Evolutionary conservation across 495 filamentous ascomycete species (phyloP).

Genomic region (Penicillium verhagenii): DNA sequence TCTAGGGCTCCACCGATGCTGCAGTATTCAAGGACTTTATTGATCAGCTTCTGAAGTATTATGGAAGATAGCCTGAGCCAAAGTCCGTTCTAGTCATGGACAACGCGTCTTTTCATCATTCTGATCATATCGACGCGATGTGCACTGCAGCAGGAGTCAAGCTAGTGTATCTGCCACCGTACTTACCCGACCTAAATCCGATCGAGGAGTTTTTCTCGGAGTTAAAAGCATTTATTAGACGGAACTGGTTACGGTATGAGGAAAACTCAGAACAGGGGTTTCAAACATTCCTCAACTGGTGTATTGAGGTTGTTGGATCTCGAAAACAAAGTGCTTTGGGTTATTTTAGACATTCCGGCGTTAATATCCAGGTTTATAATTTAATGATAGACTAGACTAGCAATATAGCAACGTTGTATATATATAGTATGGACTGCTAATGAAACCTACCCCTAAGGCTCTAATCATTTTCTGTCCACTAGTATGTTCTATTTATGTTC

Average conservation of each 20-base stretch:
- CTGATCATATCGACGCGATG: neutral
- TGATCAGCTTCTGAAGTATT: neutral
- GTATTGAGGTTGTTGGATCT: slow-evolving; percentile 7
- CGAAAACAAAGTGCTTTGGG: slow-evolving; percentile 12
- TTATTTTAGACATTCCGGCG: slow-evolving; percentile 8
- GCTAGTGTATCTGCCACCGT: slow-evolving; percentile 11
- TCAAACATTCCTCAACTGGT: slow-evolving; percentile 5
- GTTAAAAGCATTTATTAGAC: slow-evolving; percentile 12
- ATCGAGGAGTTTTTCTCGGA: slow-evolving; percentile 14
- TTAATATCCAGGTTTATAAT: slow-evolving; percentile 3
- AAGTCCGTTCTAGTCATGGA: neutral
- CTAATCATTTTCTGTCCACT: neutral
- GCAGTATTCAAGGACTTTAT: neutral
- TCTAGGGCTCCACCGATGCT: neutral
- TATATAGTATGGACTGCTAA: neutral
- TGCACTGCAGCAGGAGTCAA: neutral
- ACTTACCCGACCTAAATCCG: slow-evolving; percentile 9
- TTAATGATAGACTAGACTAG: neutral
- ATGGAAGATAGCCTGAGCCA: neutral
- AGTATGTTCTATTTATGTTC: neutral
- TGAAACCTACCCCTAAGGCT: neutral
- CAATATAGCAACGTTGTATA: neutral
- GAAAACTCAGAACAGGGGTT: slow-evolving; percentile 10
- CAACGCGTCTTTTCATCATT: neutral
- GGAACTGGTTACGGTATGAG: slow-evolving; percentile 5